Evolutionary conservation across 2,329 filamentous ascomycete species (phyloP).

Genomic region (Neonectria magnoliae): DNA sequence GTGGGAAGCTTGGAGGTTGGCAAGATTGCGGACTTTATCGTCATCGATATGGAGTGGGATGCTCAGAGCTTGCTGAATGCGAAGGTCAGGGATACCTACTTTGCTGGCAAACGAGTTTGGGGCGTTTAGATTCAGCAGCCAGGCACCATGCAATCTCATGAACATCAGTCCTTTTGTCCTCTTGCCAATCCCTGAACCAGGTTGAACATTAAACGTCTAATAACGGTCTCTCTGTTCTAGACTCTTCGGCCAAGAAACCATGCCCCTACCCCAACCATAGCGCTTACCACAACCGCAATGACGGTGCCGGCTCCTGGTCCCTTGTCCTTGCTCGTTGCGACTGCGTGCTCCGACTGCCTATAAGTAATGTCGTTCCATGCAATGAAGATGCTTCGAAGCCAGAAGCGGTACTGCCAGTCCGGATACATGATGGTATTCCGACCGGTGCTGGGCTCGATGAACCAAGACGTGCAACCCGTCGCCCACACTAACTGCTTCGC

Average conservation of each 20-base stretch:
- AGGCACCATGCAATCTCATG: neutral
- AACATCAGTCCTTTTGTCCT: neutral
- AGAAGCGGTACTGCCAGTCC: slow-evolving; percentile 60
- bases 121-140: neutral
- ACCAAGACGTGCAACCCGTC: slow-evolving; percentile 63
- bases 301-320: neutral
- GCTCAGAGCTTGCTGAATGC: slow-evolving; percentile 16
- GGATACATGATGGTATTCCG: slow-evolving; percentile 64
- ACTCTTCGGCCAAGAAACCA: neutral
- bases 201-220: neutral
- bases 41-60: slow-evolving; percentile 22
- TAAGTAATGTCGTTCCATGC: slow-evolving; percentile 49
- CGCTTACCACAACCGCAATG: neutral
- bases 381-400: slow-evolving; percentile 58
- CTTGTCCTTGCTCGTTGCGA: neutral
- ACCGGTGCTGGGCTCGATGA: slow-evolving; percentile 56
- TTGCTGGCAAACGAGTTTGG: slow-evolving; percentile 6
- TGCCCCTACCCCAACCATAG: slow-evolving; percentile 5
- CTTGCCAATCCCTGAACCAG: neutral
- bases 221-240: neutral
- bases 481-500: slow-evolving; percentile 58
- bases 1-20: slow-evolving; percentile 60
- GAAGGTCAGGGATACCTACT: slow-evolving; percentile 17
- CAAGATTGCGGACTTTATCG: slow-evolving; percentile 60
- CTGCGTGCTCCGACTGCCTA: neutral